Base-by-base conservation (phyloP, 495 filamentous ascomycete genomes). In the Talaromyces wortmannii region DNA sequence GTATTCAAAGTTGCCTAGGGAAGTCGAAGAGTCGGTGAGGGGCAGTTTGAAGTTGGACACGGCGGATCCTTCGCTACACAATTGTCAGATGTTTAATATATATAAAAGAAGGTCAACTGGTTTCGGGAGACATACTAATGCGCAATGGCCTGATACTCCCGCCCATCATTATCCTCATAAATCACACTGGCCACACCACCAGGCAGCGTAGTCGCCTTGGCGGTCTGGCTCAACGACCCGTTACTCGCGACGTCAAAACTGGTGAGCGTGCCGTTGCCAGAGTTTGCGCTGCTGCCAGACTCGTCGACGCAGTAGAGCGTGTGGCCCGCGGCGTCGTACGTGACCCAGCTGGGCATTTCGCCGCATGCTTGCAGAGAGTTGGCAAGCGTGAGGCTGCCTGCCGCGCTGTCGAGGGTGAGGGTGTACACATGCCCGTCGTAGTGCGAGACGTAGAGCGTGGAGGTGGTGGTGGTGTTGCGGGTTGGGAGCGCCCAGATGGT, bases 381-480 rank as follows among this genome's bases (percentile, higher is more conserved):
- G 43, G 74, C 65, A 31, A 74, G 68, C 17, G 69, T 65, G 36
- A 77, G 67, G 44, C 76, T 53, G 40, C 13, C 31, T 48, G 61
- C 49, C 31, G 63, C 50, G 43, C 56, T 52, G 45, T 61, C 65
- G 45, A 85, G 73, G 46, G 71, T 63, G 17, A 86, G 72, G 12
- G 78, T 76, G 55, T 81, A 81, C 59, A 86, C 65, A 32, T 68
- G 74, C 46, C 83, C 83, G 52, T 70, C 70, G 73, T 87, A 87
- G 23, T 83, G 83, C 11, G 81, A 75, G 55, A 78, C 80, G 67
- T 79, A 85, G 63, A 88, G 71, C 48, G 69, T 72, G 2, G 36
- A 40, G 8, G 36, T 8, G 8, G 2, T 13, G 36, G 2, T 13
- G 36, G 36, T 13, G 36, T 23, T 23, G 23, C 23, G 1, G 23